Evolutionary conservation across 2,329 filamentous ascomycete species (phyloP), one percentile per base, ranked within the genome.

Genomic region (Graphilbum sp.): DNA sequence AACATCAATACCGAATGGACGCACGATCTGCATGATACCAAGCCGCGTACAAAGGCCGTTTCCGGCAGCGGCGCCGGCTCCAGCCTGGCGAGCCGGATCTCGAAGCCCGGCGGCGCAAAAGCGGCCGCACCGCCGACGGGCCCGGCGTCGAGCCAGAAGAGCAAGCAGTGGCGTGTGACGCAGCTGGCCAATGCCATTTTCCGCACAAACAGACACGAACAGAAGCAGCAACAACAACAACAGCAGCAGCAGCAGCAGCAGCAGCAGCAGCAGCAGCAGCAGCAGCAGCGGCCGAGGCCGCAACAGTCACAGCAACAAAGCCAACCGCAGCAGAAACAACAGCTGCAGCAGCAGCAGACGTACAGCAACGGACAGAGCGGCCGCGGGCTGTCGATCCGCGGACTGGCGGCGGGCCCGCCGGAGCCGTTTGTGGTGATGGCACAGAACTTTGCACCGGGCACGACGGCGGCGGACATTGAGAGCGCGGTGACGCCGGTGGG

Each of bases 361-460:
- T 24, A 16, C 13, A 16, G 15, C 10, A 10, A 7, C 20, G 11
- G 34, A 24, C 4, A 25, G 10, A 15, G n/a, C n/a, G 47, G 75
- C 16, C 68, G 32, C 9, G 75, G 77, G 17, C 68, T 88, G 34
- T 75, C 68, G 27, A 87, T 90, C 46, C 66, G 74, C 38, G 83
- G 83, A n/a, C 61, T 79, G 9, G 76, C 76, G 1, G 78, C 80
- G 0, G 41, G 33, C 6, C 27, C 20, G 35, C 34, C 36, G 39
- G 44, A 46, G 38, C 80, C 80, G 1, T 83, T 72, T 48, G 69
- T 72, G 16, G 70, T 90, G 19, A 69, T 84, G 53, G 81, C 79
- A 3, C 78, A 82, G 56, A 90, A 90, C 62, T 85, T 90, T 53
- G 83, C 82, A 12, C 73, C 73, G 2, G 83, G 83, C 29, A 90